phyloP scores from a whole-genome alignment of 495 filamentous ascomycete genomes.

The Hypoxylon perforatum region DNA sequence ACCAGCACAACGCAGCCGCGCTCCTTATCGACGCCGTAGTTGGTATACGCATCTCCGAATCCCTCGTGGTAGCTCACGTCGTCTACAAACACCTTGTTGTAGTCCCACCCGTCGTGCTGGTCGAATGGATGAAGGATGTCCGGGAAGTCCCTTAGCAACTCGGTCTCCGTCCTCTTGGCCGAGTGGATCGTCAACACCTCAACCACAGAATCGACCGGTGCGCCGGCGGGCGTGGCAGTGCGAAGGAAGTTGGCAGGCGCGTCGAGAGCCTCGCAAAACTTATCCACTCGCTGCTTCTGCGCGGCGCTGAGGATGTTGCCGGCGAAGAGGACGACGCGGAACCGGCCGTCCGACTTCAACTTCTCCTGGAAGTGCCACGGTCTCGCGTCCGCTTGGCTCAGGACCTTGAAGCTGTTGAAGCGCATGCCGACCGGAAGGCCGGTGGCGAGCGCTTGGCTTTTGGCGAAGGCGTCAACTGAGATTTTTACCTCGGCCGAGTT shows the following conservation, averaged over 20 bases:
- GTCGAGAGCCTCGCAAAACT: conserved; percentile 56
- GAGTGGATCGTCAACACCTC: conserved; percentile 73
- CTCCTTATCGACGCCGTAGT: conserved; percentile 69
- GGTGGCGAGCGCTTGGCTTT: conserved; percentile 47
- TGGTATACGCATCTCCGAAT: conserved; percentile 70
- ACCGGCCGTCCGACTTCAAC: conserved; percentile 67
- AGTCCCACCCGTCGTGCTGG: conserved; percentile 70
- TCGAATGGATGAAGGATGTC: conserved; percentile 67
- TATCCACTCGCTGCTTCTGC: conserved; percentile 59
- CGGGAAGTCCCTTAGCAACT: conserved; percentile 67
- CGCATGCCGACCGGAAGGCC: conserved; percentile 65
- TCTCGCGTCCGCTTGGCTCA: conserved; percentile 69
- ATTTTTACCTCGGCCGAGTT: conserved; percentile 66
- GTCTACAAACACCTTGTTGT: conserved; percentile 74
- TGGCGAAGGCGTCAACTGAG: conserved; percentile 34
- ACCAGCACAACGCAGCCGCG: conserved; percentile 67
- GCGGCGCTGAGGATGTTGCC: conserved; percentile 62
- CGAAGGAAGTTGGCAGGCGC: conserved; percentile 49
- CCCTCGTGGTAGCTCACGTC: conserved; percentile 68
- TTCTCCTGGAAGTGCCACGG: conserved; percentile 64
- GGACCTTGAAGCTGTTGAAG: conserved; percentile 68
- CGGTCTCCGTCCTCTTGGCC: conserved; percentile 58
- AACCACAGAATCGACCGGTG: conserved; percentile 56
- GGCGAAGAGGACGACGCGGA: conserved; percentile 72
- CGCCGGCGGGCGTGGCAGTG: conserved; percentile 56